Evolutionary conservation across 2,329 filamentous ascomycete genomes (phyloP).

Genomic region (Cladorrhinum sp.): DNA sequence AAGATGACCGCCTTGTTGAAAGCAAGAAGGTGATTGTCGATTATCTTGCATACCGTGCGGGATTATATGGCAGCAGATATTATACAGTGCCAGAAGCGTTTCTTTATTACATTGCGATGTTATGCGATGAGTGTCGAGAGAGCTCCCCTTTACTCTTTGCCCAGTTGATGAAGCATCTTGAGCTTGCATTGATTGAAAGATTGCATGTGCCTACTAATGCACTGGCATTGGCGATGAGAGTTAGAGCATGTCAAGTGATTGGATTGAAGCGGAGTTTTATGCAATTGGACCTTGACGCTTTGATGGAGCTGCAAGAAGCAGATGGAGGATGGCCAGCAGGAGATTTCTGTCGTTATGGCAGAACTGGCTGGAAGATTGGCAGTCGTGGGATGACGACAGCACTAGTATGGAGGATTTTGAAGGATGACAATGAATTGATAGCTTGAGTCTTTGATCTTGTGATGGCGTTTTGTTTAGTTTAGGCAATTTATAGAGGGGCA

Average conservation of each 20-base stretch:
- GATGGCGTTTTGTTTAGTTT: too few species aligned
- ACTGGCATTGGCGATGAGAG: constrained; percentile 6
- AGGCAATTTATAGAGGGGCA: too few species aligned
- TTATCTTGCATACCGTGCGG: background rate
- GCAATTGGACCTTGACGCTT: background rate
- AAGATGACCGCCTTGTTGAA: background rate
- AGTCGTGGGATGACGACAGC: constrained; percentile 4
- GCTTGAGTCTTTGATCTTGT: too few species aligned
- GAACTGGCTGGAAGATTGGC: background rate
- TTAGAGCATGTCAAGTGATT: constrained; percentile 1
- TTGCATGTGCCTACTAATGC: background rate
- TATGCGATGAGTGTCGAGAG: background rate
- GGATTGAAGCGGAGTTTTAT: background rate
- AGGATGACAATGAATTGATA: too few species aligned
- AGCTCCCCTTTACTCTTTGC: background rate
- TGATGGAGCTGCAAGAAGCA: constrained; percentile 5
- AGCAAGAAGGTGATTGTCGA: constrained; percentile 2
- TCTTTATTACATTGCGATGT: background rate
- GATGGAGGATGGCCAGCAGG: constrained; percentile 14
- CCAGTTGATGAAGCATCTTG: background rate
- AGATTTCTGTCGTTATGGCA: background rate
- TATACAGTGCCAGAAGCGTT: background rate
- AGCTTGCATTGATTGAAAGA: constrained; percentile 1
- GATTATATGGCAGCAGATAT: background rate
- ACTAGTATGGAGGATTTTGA: constrained; percentile 8